phyloP scores from a whole-genome alignment of 805 yeast genomes.

The Kodamaea restingae region DNA sequence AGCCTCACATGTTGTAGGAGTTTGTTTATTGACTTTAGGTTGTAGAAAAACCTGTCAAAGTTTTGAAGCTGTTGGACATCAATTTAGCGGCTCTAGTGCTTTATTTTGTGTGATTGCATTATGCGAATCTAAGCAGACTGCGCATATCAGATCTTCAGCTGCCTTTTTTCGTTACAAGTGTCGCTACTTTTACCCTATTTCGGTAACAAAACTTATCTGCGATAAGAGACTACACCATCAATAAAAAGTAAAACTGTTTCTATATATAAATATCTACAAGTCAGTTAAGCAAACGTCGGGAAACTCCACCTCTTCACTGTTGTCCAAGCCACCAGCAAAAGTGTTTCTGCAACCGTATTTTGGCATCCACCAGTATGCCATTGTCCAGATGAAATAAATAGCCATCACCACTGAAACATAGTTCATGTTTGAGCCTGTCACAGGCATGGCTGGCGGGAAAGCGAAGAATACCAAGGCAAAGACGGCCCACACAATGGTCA shows the following conservation, averaged over 20 bases:
- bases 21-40: no score
- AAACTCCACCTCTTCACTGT: conserved; percentile 40
- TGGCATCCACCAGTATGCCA: conserved; percentile 43
- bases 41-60: no score
- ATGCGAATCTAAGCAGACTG: no score
- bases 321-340: conserved; percentile 41
- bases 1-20: conserved; percentile 27
- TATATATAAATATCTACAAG: conserved; percentile 13
- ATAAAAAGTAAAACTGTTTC: no score
- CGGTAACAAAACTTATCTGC: no score
- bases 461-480: conserved; percentile 38
- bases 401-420: conserved; percentile 25
- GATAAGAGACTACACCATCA: no score
- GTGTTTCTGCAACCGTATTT: conserved; percentile 34
- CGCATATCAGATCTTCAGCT: no score
- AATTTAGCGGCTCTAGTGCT: no score
- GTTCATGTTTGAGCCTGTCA: conserved; percentile 26
- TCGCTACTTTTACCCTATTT: no score
- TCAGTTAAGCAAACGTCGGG: conserved; percentile 39
- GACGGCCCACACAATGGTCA: conserved; percentile 32
- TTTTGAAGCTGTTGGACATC: no score
- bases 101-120: no score
- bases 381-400: conserved; percentile 30
- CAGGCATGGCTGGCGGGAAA: conserved; percentile 33
- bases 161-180: no score